Conservation (phyloP, 139 green algal genomes). For the Chlamydomonas sphaeroides region DNA sequence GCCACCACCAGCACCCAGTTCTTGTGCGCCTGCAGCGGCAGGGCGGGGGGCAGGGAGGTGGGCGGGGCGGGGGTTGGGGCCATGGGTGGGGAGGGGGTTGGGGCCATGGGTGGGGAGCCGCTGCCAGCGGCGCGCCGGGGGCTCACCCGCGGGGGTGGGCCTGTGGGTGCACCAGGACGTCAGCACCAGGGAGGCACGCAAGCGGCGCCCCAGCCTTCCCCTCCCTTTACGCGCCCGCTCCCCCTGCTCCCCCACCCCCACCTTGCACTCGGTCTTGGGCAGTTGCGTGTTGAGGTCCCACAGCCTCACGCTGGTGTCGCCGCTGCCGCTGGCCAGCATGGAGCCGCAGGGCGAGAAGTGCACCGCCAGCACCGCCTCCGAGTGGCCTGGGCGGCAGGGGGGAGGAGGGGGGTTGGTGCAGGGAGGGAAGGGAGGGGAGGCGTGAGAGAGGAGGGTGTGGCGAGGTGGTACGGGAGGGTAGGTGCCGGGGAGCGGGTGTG, state of each 20-base stretch:
- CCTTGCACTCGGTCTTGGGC: constrained; percentile 82
- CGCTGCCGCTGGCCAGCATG: constrained; percentile 85
- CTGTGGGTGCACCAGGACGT: no score
- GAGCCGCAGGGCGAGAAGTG: constrained; percentile 92
- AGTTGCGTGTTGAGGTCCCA: constrained; percentile 95
- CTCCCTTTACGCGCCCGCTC: not conserved
- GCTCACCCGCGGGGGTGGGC: no score
- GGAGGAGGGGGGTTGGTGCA: not conserved
- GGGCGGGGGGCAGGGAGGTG: not conserved
- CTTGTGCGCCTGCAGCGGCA: constrained; percentile 76
- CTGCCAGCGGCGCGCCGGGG: no score
- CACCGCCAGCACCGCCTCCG: constrained; percentile 91
- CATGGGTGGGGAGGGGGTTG: no score
- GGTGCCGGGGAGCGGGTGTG: no score
- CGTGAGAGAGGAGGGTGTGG: no score
- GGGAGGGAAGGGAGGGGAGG: not conserved
- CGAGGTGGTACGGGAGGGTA: no score
- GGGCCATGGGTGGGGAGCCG: no score
- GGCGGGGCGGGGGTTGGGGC: no score
- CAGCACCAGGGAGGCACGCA: no score
- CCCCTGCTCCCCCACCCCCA: not conserved
- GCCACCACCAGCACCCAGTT: constrained; percentile 94
- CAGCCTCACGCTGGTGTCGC: constrained; percentile 93
- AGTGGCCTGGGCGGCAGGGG: constrained; percentile 71
- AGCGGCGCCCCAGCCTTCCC: no score